Evolutionary conservation across 805 yeast genomes (phyloP), one percentile per base, ranked within the genome.

Genomic region (Ogataea naganishii): DNA sequence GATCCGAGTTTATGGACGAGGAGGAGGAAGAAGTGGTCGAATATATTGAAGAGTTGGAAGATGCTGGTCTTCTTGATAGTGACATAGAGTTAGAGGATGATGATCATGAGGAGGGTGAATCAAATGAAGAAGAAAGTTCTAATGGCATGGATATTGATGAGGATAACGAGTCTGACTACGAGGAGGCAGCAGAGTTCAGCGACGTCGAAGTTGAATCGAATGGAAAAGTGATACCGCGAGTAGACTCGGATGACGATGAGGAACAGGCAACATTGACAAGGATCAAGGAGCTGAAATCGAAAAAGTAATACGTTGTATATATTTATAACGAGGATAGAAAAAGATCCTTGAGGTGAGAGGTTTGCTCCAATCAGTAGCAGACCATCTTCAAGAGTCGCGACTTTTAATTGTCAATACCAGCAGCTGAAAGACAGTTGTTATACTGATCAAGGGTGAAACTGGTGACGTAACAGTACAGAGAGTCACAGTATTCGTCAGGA

Each of bases 41-140:
- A 41, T 79, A 78, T 44, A 60, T 73, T 15, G 89, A 80, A 53
- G 88, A 78, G 42, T 49, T 79, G 16, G 79, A 72, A 44, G 75
- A 69, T 38, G 70, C 69, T 5, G 57, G 52, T 6, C 37, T 51
- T 18, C 20, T 39, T 10, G 47, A 45, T 12, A 44, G 40, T 20
- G 47, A n/a, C n/a, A 45, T 42, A 11, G 50, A 39, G 7, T 48
- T 41, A 14, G 42, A 37, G 12, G 47, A 39, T 13, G 52, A 43
- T 12, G 41, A 37, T 16, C 49, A 40, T 11, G 45, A 40, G n/a
- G 50, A 44, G 6, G n/a, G n/a, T n/a, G 45, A 41, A 5, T 47
- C 39, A 7, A 29, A 16, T 7, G 39, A 26, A 11, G 34, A 30
- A 27, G 24, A 22, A 11, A 29, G 16, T 7, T 15, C 18, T n/a